phyloP scores from a whole-genome alignment of 2,329 filamentous ascomycete genomes.

The Rutstroemia sp. region DNA sequence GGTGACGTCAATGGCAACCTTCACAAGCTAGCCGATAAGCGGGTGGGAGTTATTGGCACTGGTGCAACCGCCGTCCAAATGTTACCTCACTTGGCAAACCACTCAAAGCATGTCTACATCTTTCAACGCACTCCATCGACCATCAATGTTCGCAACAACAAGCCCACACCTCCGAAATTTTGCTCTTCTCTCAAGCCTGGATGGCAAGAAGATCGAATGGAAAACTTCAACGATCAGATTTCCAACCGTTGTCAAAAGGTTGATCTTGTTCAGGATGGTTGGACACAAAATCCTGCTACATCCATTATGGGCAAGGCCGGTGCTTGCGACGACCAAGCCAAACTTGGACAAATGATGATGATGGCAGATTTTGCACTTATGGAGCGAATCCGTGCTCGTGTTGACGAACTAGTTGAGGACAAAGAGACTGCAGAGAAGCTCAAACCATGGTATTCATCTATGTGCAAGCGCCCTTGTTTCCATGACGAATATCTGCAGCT shows the following conservation, averaged over 20 bases:
- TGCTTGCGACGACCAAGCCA: background rate
- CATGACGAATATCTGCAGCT: constrained; percentile 49
- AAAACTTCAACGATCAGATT: constrained; percentile 23
- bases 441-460: constrained; percentile 44
- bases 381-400: constrained; percentile 8
- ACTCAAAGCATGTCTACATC: constrained; percentile 42
- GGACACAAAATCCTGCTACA: constrained; percentile 36
- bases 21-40: constrained; percentile 40
- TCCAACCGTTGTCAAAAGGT: constrained; percentile 43
- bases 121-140: constrained; percentile 55
- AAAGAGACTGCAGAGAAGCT: constrained; percentile 37
- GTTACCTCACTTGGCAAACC: constrained; percentile 47
- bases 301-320: constrained; percentile 29
- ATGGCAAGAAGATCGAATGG: constrained; percentile 8
- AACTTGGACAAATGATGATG: constrained; percentile 3
- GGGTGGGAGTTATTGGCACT: constrained; percentile 51
- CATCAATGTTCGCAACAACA: constrained; percentile 47
- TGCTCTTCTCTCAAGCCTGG: constrained; percentile 13
- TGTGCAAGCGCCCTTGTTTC: constrained; percentile 48
- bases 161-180: constrained; percentile 32
- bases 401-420: constrained; percentile 37
- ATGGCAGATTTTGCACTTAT: constrained; percentile 6
- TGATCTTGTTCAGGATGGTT: constrained; percentile 44
- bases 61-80: constrained; percentile 53
- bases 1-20: constrained; percentile 7